phyloP scores from a whole-genome alignment of 1,139 yeast genomes.

The Yamadazyma sp. region DNA sequence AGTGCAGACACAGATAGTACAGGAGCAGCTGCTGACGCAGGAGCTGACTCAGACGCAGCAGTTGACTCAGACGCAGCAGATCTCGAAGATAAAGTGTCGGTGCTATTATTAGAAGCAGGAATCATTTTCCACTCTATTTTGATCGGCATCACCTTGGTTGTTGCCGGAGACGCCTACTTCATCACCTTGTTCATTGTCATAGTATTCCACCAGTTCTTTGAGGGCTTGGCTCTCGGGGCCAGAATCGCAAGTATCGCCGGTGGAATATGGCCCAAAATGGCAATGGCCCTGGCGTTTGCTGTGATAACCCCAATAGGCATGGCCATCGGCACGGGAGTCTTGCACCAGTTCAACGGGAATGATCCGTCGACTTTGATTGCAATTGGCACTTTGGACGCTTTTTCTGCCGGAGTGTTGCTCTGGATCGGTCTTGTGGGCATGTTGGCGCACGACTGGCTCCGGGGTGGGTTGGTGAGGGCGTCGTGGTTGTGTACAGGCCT shows the following conservation, averaged over 20 bases:
- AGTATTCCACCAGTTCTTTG: conserved; percentile 42
- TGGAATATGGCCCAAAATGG: conserved; percentile 10
- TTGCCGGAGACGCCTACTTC: conserved; percentile 26
- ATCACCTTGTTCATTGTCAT: conserved; percentile 36
- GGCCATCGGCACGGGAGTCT: conserved; percentile 30
- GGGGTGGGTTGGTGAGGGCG: conserved; percentile 25
- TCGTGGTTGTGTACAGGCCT: conserved; percentile 18
- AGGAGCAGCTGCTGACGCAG: not conserved
- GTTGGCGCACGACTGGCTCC: conserved; percentile 36
- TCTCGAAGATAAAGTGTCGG: conserved; percentile 16
- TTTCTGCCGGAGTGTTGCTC: conserved; percentile 35
- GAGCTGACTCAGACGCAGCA: not conserved
- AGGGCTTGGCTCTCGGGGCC: conserved; percentile 43
- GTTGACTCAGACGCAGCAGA: not conserved
- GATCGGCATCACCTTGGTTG: conserved; percentile 25
- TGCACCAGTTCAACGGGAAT: conserved; percentile 29
- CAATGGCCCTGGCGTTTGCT: conserved; percentile 21
- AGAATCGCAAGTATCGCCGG: conserved; percentile 21
- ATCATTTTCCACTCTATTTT: conserved; percentile 27
- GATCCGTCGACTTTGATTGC: conserved; percentile 30
- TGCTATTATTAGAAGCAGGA: conserved; percentile 23
- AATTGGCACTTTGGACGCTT: conserved; percentile 32
- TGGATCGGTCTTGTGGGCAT: conserved; percentile 36
- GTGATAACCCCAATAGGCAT: conserved; percentile 27
- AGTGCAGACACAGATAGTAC: not conserved